A percentile compares a stretch with the other conserved stretches of the same genome.
These are phyloP conservation scores for Termitomyces sp. DNA, from an alignment of 1,284 basidiomycete species.

Conservation along the genomic window DNA sequence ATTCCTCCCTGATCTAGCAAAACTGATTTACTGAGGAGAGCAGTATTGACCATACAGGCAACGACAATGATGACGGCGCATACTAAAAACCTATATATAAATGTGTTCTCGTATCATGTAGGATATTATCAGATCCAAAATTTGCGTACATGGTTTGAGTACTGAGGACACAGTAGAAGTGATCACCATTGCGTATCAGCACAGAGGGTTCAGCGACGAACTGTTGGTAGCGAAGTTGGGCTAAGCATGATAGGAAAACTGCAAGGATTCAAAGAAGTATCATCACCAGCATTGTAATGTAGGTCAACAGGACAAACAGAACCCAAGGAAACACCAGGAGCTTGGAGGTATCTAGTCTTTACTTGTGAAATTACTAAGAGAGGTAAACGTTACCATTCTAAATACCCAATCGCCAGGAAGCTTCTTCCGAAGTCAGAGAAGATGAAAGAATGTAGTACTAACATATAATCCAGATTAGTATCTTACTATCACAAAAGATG, in stretches of 20 bases:
- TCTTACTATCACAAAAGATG: not conserved
- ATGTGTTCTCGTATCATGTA: no score
- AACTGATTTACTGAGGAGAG: not conserved
- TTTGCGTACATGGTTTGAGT: not conserved
- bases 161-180: not conserved
- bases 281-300: not conserved
- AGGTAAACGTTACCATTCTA: not conserved
- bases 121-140: not conserved
- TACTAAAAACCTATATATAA: not conserved
- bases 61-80: not conserved
- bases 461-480: not conserved
- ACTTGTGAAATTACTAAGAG: not conserved
- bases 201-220: not conserved
- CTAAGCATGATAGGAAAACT: not conserved
- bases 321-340: not conserved
- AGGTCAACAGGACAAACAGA: not conserved
- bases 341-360: not conserved
- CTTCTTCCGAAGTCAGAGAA: not conserved
- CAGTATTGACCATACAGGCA: not conserved
- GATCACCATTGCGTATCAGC: not conserved
- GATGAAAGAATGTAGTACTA: conserved; percentile 1
- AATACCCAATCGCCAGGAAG: not conserved
- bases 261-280: not conserved
- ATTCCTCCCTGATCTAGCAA: not conserved
- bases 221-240: not conserved